phyloP scores from a whole-genome alignment of 352 stramenopile genomes.

The Globisporangium takayamanum region DNA sequence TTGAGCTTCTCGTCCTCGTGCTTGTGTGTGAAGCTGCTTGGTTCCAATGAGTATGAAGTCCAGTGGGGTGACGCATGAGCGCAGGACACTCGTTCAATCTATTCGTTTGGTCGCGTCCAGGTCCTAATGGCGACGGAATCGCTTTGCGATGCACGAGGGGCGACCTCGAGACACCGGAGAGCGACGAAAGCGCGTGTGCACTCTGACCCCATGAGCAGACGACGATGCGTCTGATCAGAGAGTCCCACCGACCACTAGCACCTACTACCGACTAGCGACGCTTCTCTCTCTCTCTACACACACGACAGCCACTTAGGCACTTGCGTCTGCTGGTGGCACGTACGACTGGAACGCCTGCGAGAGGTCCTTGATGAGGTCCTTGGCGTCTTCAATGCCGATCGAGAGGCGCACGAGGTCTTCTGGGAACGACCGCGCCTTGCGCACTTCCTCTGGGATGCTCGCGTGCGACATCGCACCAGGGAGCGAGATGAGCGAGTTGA shows the following conservation, averaged over 20 bases:
- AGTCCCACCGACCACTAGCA: slow-evolving; percentile 11
- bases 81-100: not conserved
- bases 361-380: slow-evolving; percentile 94
- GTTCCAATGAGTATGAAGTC: no score
- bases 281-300: not conserved
- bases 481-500: slow-evolving; percentile 91
- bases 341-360: slow-evolving; percentile 85
- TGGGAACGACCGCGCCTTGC: slow-evolving; percentile 86
- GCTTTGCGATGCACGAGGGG: slow-evolving; percentile 7
- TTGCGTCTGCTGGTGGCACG: slow-evolving; percentile 20
- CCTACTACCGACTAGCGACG: not conserved
- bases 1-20: not conserved
- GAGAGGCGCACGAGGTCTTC: slow-evolving; percentile 93
- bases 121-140: slow-evolving; percentile 11
- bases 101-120: not conserved
- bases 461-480: slow-evolving; percentile 94
- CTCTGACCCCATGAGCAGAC: slow-evolving; percentile 18
- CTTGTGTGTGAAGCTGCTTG: no score
- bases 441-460: slow-evolving; percentile 89
- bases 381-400: slow-evolving; percentile 92
- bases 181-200: slow-evolving; percentile 13
- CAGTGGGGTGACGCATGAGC: no score
- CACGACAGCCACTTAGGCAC: not conserved
- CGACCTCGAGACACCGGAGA: slow-evolving; percentile 7
- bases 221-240: slow-evolving; percentile 6